Percentiles rank a stretch among this genome's conserved stretches.
Evolutionary conservation across 164 flowering plant species (phyloP).

Genomic region (Piper betle): DNA sequence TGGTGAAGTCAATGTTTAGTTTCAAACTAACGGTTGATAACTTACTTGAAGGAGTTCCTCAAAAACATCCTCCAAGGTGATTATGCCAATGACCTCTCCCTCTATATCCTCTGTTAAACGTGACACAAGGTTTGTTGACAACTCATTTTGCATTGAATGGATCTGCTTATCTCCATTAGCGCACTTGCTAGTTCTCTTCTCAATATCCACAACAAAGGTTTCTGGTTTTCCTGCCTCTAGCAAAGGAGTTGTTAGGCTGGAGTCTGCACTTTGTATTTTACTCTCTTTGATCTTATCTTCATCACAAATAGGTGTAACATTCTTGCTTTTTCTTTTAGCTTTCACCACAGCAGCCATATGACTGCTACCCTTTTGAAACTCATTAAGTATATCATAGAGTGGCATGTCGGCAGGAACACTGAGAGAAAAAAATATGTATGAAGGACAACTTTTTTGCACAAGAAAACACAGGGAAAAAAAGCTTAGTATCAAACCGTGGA

Average conservation of each 20-base stretch:
- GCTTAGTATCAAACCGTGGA: constrained; percentile 49
- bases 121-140: constrained; percentile 19
- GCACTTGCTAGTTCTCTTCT: constrained; percentile 22
- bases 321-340: constrained; percentile 35
- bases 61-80: constrained; percentile 97
- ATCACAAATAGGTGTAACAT: constrained; percentile 20
- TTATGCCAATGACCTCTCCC: constrained; percentile 91
- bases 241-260: constrained; percentile 48
- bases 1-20: background rate
- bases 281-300: constrained; percentile 33
- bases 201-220: constrained; percentile 44
- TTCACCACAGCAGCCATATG: constrained; percentile 99
- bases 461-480: background rate
- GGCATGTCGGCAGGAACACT: constrained; percentile 99
- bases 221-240: constrained; percentile 34
- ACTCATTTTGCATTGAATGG: constrained; percentile 18
- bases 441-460: background rate
- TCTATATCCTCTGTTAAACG: constrained; percentile 50
- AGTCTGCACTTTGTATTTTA: constrained; percentile 11
- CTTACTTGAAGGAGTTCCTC: constrained; percentile 95
- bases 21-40: background rate
- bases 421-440: constrained; percentile 4
- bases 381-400: constrained; percentile 86
- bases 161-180: constrained; percentile 8
- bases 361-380: constrained; percentile 96